Conservation (phyloP, 306 rosid genomes). For the Fragaria ananassa region DNA sequence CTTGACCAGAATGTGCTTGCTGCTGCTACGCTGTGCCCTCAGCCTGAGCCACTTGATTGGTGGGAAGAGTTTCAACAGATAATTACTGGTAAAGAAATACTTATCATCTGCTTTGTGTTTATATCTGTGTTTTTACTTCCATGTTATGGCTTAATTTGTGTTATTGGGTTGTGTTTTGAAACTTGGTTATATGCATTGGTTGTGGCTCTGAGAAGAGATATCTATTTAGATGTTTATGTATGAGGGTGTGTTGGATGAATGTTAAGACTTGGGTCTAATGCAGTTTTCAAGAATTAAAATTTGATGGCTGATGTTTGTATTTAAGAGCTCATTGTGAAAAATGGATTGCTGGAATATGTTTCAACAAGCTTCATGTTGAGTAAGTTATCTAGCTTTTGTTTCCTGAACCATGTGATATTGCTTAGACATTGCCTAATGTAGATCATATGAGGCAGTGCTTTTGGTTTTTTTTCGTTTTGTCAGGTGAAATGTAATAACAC, state of each 20-base stretch:
- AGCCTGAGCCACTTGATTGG: constrained; percentile 66
- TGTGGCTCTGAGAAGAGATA: constrained; percentile 11
- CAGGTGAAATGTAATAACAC: not conserved
- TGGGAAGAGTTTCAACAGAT: constrained; percentile 75
- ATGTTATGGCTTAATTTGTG: constrained; percentile 7
- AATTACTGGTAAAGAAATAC: constrained; percentile 51
- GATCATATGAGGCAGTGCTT: not conserved
- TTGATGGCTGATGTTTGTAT: not conserved
- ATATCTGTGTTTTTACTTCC: constrained; percentile 4
- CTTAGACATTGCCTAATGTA: not conserved
- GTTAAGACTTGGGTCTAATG: not conserved
- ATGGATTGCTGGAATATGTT: constrained; percentile 3
- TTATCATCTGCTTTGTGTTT: not conserved
- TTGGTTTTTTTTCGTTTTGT: not conserved
- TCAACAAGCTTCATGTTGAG: constrained; percentile 5
- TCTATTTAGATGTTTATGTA: constrained; percentile 19
- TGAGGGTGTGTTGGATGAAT: constrained; percentile 22
- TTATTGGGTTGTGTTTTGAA: not conserved
- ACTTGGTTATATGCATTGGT: constrained; percentile 21
- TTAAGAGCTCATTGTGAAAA: constrained; percentile 4
- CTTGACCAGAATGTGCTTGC: constrained; percentile 53
- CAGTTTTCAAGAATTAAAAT: not conserved
- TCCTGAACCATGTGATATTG: not conserved
- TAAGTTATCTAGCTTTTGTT: not conserved
- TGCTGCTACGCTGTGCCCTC: constrained; percentile 45